Evolutionary conservation across 1,284 basidiomycete genomes (phyloP), one percentile per base, ranked within the genome.

Genomic region (Termitomyces sp.): DNA sequence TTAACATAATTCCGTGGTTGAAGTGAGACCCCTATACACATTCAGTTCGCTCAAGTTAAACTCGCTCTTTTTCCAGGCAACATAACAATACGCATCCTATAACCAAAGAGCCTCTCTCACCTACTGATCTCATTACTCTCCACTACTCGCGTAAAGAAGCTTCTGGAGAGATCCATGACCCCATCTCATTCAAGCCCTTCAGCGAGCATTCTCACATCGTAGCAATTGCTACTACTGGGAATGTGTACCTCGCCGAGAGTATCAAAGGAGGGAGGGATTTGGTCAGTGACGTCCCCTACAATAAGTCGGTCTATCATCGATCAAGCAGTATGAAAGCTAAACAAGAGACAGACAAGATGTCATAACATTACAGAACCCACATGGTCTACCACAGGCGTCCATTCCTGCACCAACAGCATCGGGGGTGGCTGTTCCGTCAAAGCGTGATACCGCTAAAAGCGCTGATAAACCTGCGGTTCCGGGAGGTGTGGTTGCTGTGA

Each of bases 111-210:
- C 80, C 88, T 5, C 75, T 97, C 26, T 71, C 78, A 0, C 87
- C 92, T 0, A 78, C 83, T 3, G 87, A 95, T 56, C 81, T 99
- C 43, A 87, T 97, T 58, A 85, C 86, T 50, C 80, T 99, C 46
- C 85, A 97, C 67, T 98, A 98, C 64, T 85, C 85, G 46, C 79
- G 84, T 52, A 88, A 88, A 64, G 76, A 78, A 62, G 71, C 86
- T 2, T 83, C 90, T 35, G 88, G 88, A 34, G 87, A 92, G 66
- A 81, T 90, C 16, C 86, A 93, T 66, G 93, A 96, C 66, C 93
- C 93, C 1, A 93, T 96, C 45, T 91, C 91, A 2, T 95, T 94
- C 78, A 95, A 94, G 66, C 87, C 89, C 0, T 93, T 96, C 74
- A 92, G 79, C 61, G 87, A 93, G 56, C 92, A 95, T 64, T 92